These are phyloP conservation scores for Brasilioporus rufonigricans DNA, from an alignment of 768 basidiomycete species.

Conservation along the genomic window DNA sequence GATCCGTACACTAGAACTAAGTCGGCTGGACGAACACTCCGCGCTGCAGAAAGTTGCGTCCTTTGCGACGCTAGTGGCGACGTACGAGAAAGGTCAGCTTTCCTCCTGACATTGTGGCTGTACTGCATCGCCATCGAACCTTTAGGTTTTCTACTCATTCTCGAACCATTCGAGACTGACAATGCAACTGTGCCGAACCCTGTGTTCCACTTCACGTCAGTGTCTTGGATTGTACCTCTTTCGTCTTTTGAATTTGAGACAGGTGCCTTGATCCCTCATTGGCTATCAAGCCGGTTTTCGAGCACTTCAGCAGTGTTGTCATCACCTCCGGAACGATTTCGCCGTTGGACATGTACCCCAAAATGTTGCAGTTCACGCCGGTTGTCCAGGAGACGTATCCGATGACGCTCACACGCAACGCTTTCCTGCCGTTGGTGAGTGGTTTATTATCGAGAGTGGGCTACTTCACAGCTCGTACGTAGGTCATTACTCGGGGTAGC, in stretches of 20 bases:
- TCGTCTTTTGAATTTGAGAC: conserved; percentile 13
- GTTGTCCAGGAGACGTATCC: conserved; percentile 96
- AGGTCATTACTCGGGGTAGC: conserved; percentile 97
- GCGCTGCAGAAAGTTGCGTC: conserved; percentile 92
- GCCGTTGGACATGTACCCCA: conserved; percentile 99
- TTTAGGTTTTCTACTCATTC: conserved; percentile 89
- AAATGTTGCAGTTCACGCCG: conserved; percentile 97
- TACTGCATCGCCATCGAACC: neutral
- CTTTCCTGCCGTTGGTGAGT: conserved; percentile 89
- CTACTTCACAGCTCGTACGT: neutral
- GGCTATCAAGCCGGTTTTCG: conserved; percentile 97
- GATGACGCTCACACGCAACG: conserved; percentile 95
- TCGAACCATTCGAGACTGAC: conserved; percentile 98
- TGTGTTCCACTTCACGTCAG: conserved; percentile 95
- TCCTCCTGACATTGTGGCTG: neutral
- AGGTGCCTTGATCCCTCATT: conserved; percentile 97
- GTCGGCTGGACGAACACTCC: conserved; percentile 85
- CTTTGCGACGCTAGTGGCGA: conserved; percentile 95
- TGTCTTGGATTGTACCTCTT: conserved; percentile 7
- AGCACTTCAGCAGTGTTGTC: conserved; percentile 96
- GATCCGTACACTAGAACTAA: conserved; percentile 88
- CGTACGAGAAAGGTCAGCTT: conserved; percentile 87
- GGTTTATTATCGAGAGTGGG: neutral
- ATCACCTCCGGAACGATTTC: conserved; percentile 99
- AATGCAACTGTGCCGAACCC: conserved; percentile 98